Conservation (phyloP, 2,329 filamentous ascomycete genomes). For the Diaporthe capsici region DNA sequence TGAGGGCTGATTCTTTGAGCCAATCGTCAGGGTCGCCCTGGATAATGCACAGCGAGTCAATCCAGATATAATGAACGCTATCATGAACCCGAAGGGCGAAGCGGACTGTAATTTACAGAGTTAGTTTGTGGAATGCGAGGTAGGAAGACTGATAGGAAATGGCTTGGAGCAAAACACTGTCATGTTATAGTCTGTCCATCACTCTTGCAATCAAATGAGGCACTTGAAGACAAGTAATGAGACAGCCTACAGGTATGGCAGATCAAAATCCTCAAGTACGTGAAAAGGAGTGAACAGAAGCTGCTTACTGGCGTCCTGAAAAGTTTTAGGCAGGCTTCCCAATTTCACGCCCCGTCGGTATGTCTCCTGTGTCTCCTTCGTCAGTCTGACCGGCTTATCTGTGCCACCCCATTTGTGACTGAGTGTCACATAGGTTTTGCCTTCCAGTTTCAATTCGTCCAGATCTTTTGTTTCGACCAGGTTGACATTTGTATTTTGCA, state of each 20-base stretch:
- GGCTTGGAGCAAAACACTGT: background rate
- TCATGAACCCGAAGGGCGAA: background rate
- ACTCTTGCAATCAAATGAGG: background rate
- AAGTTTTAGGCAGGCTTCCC: background rate
- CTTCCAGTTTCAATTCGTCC: background rate
- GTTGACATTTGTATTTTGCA: background rate
- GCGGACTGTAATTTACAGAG: background rate
- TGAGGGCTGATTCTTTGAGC: slow-evolving; percentile 40
- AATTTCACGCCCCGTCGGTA: background rate
- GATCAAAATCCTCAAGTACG: background rate
- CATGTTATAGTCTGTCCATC: no score
- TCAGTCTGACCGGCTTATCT: background rate
- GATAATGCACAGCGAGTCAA: slow-evolving; percentile 36
- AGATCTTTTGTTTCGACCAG: background rate
- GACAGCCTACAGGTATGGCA: background rate
- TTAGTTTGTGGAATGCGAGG: background rate
- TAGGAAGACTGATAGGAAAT: background rate
- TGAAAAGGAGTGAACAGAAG: background rate
- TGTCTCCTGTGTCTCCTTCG: background rate
- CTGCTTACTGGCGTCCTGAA: slow-evolving; percentile 17
- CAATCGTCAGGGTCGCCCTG: slow-evolving; percentile 42
- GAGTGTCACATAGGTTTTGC: slow-evolving; percentile 2
- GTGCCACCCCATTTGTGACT: slow-evolving; percentile 9
- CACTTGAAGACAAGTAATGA: background rate
- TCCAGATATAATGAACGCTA: slow-evolving; percentile 38